Conservation (phyloP, 208 protist species). For the Balamuthia mandrillaris region DNA sequence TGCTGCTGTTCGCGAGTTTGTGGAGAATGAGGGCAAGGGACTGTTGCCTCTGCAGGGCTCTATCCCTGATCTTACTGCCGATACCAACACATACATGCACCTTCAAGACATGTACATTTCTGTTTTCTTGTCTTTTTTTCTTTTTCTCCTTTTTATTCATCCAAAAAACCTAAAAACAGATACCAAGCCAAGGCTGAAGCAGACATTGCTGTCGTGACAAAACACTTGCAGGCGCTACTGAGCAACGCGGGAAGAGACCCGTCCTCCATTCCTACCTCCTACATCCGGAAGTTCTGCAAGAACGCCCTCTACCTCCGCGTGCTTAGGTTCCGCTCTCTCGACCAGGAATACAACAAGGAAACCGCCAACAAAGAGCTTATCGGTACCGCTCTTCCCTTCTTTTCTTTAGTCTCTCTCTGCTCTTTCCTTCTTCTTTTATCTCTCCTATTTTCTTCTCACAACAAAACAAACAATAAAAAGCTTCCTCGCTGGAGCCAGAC, state of each 20-base stretch:
- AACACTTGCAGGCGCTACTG: background rate
- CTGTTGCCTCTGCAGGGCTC: conserved; percentile 79
- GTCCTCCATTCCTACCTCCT: conserved; percentile 18
- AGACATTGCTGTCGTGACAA: conserved; percentile 35
- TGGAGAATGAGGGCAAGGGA: conserved; percentile 56
- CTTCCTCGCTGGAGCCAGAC: background rate
- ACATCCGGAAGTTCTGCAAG: conserved; percentile 57
- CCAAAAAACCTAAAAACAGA: background rate
- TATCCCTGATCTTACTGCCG: conserved; percentile 91
- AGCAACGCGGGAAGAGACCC: background rate
- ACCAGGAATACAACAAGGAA: conserved; percentile 50
- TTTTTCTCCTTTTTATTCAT: background rate
- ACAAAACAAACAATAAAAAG: conserved; percentile 1
- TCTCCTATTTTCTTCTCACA: background rate
- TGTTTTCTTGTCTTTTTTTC: background rate
- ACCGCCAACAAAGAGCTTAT: background rate
- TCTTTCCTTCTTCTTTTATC: background rate
- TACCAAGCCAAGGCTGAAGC: conserved; percentile 46
- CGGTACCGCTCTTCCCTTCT: background rate
- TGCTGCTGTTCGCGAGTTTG: conserved; percentile 63
- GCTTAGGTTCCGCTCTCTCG: conserved; percentile 50
- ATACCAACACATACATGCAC: conserved; percentile 72
- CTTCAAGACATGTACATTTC: background rate
- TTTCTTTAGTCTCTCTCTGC: background rate
- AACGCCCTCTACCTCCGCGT: conserved; percentile 50